A percentile compares a stretch with the other conserved stretches of the same genome.
Conservation (phyloP, 208 protist species). For the Crithidia fasciculata region DNA sequence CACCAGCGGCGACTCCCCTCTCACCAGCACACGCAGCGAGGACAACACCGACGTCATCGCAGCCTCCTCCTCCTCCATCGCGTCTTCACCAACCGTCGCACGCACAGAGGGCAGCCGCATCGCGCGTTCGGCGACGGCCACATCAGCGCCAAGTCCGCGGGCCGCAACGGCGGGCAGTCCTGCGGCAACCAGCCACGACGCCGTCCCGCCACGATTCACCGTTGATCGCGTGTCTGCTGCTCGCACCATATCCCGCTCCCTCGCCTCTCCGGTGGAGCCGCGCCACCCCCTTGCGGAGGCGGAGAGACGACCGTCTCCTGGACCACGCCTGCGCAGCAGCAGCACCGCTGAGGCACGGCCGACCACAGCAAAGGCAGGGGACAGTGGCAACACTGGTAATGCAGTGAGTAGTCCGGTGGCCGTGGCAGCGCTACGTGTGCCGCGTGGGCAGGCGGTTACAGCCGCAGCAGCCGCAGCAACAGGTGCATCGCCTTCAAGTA, state of each 20-base stretch:
- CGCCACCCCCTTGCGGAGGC: background rate
- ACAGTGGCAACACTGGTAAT: background rate
- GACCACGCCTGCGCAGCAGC: background rate
- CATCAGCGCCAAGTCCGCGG: conserved; percentile 7
- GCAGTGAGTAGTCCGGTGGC: background rate
- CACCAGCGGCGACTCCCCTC: background rate
- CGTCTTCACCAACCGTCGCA: background rate
- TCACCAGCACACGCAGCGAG: background rate
- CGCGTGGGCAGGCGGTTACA: background rate
- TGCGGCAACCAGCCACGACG: background rate
- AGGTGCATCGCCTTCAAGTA: background rate
- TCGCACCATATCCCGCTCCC: conserved; percentile 4
- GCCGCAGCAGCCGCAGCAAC: background rate
- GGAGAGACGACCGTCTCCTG: background rate
- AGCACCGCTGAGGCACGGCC: background rate
- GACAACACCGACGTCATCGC: background rate
- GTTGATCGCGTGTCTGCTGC: background rate
- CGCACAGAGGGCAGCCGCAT: background rate
- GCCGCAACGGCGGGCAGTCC: too few relatives aligned
- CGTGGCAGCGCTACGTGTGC: background rate
- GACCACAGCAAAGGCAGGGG: conserved; percentile 3
- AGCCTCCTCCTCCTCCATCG: background rate
- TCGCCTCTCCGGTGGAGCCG: conserved; percentile 5
- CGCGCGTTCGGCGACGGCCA: background rate
- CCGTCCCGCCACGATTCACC: background rate